phyloP scores from a whole-genome alignment of 257 asterid genomes.

The Salvia miltiorrhiza region DNA sequence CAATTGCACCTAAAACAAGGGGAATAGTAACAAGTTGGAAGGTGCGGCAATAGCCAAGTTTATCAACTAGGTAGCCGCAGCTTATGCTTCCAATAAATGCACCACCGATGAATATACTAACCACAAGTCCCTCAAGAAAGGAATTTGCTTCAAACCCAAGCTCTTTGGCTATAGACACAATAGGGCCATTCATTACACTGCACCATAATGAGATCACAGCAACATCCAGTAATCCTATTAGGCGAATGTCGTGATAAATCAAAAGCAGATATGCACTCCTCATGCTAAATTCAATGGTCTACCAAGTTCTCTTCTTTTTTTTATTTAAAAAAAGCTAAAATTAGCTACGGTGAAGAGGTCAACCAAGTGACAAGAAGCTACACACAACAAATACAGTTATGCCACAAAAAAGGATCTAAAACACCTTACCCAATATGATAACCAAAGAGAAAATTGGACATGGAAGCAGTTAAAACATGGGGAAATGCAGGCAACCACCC shows the following conservation, averaged over 20 bases:
- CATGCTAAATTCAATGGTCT: neutral
- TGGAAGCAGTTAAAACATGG: constrained; percentile 72
- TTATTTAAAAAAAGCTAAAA: neutral
- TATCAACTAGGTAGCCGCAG: constrained; percentile 70
- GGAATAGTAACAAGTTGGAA: constrained; percentile 76
- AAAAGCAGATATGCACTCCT: neutral
- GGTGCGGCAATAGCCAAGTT: constrained; percentile 76
- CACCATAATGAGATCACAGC: constrained; percentile 20
- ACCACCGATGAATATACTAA: constrained; percentile 84
- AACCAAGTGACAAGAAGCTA: constrained; percentile 7
- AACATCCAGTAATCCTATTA: constrained; percentile 7
- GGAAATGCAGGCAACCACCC: constrained; percentile 82
- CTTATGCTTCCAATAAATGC: constrained; percentile 79
- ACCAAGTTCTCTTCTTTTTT: neutral
- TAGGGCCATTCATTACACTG: constrained; percentile 94
- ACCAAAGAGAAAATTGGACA: constrained; percentile 87
- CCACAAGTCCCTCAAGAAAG: constrained; percentile 83
- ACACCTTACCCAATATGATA: constrained; percentile 73
- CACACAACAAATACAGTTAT: neutral
- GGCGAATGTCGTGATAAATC: neutral
- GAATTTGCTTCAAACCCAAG: constrained; percentile 81
- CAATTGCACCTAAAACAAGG: constrained; percentile 69
- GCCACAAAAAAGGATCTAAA: constrained; percentile 5
- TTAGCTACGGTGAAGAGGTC: neutral
- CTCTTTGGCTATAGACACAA: constrained; percentile 72